Percentiles rank a stretch among this genome's conserved stretches.
Evolutionary conservation across 2,329 filamentous ascomycete species (phyloP).

Genomic region (Colletotrichum lupini): DNA sequence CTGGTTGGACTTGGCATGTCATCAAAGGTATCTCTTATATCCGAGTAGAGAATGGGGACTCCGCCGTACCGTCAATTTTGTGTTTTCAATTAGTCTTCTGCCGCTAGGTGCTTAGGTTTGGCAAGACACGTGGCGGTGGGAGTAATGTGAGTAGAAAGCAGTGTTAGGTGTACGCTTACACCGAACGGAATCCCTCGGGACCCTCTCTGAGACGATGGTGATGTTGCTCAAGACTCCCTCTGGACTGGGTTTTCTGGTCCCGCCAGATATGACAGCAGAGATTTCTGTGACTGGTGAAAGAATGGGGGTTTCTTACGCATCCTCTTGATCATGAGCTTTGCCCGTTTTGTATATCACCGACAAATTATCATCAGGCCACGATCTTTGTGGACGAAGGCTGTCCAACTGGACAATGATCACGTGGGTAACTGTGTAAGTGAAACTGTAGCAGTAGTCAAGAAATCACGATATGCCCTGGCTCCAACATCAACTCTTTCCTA

Average conservation of each 20-base stretch:
- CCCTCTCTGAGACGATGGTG: too few species aligned
- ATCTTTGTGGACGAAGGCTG: too few species aligned
- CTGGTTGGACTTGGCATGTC: slow-evolving; percentile 24
- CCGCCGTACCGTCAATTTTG: not conserved
- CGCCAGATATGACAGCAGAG: too few species aligned
- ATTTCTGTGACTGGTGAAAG: too few species aligned
- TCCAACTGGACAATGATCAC: not conserved
- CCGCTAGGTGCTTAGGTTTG: not conserved
- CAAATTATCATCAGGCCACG: too few species aligned
- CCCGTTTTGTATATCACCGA: too few species aligned
- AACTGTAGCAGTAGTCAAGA: too few species aligned
- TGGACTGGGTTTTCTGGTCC: too few species aligned
- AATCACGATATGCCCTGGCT: not conserved
- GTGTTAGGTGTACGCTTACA: not conserved
- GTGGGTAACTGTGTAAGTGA: not conserved
- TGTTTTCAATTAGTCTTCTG: not conserved
- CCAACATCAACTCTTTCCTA: not conserved
- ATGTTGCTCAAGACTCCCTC: too few species aligned
- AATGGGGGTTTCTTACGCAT: too few species aligned
- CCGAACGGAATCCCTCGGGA: not conserved
- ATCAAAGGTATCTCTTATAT: slow-evolving; percentile 11
- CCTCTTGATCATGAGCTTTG: too few species aligned
- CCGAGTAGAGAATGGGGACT: not conserved
- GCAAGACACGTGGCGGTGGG: not conserved
- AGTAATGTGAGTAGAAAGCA: not conserved